Conservation (phyloP, 1,139 yeast species). For the Arxiozyma bovina region DNA sequence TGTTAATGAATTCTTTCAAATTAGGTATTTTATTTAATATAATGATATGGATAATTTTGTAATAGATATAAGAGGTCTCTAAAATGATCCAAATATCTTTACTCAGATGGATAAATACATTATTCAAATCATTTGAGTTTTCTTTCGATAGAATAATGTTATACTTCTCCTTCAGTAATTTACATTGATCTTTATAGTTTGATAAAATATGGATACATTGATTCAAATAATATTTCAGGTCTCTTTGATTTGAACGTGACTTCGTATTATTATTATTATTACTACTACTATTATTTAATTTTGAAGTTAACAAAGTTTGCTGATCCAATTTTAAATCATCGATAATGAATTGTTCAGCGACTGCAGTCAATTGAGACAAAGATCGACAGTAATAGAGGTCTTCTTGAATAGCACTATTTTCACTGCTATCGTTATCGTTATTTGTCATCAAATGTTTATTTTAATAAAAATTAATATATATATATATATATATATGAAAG, state of each 20-base stretch:
- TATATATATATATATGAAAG: too few species aligned
- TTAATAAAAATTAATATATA: too few species aligned
- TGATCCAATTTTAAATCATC: constrained; percentile 10
- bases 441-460: background rate
- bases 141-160: constrained; percentile 1
- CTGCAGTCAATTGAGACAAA: constrained; percentile 18
- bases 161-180: constrained; percentile 14
- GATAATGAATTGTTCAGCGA: constrained; percentile 25
- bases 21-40: constrained; percentile 22
- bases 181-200: constrained; percentile 26
- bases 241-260: constrained; percentile 5
- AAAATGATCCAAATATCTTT: background rate
- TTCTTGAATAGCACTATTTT: background rate
- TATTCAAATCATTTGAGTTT: background rate
- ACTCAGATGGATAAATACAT: background rate
- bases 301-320: background rate
- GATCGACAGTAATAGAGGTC: constrained; percentile 8
- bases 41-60: constrained; percentile 27
- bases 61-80: constrained; percentile 31
- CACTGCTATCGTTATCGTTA: background rate
- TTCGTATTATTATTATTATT: too few species aligned
- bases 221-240: constrained; percentile 22
- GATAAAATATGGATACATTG: constrained; percentile 27
- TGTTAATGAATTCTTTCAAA: constrained; percentile 19
- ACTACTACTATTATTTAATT: too few species aligned